Evolutionary conservation across 768 basidiomycete genomes (phyloP).

Genomic region (Serendipita sp.): DNA sequence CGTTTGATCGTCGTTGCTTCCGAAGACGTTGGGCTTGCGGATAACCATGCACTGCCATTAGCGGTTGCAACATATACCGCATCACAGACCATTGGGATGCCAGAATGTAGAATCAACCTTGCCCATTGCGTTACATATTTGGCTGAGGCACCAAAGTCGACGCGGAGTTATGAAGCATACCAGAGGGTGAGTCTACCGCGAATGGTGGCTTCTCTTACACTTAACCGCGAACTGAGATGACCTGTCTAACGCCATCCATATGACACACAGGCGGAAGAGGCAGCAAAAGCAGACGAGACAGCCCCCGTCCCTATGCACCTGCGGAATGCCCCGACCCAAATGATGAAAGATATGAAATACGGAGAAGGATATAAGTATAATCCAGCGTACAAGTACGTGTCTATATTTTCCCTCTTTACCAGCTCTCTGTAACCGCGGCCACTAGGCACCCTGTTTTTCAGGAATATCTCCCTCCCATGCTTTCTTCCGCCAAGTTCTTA

Average conservation of each 20-base stretch:
- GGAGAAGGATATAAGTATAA: slow-evolving; percentile 49
- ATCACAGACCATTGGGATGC: slow-evolving; percentile 62
- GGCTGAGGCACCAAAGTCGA: slow-evolving; percentile 69
- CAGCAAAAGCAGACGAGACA: slow-evolving; percentile 35
- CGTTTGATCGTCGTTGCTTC: slow-evolving; percentile 67
- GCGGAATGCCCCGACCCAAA: slow-evolving; percentile 57
- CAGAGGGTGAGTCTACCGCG: slow-evolving; percentile 20
- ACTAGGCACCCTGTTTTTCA: slow-evolving; percentile 49
- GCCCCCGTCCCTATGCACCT: slow-evolving; percentile 53
- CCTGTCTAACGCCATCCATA: slow-evolving; percentile 1
- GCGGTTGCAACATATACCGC: slow-evolving; percentile 47
- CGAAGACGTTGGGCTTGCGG: slow-evolving; percentile 73
- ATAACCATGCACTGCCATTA: slow-evolving; percentile 57
- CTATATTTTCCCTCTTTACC: neutral
- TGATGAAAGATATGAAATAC: slow-evolving; percentile 58
- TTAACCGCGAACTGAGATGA: neutral
- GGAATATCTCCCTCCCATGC: slow-evolving; percentile 38
- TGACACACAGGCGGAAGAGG: slow-evolving; percentile 34
- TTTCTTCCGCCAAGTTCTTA: slow-evolving; percentile 30
- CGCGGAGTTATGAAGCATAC: slow-evolving; percentile 65
- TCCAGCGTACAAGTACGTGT: slow-evolving; percentile 36
- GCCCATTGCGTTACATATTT: slow-evolving; percentile 66
- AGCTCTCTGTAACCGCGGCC: neutral
- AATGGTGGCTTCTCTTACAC: neutral
- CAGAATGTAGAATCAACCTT: slow-evolving; percentile 62